Base-by-base conservation (phyloP, 345 rosid species). In the Carallia pectinifolia region DNA sequence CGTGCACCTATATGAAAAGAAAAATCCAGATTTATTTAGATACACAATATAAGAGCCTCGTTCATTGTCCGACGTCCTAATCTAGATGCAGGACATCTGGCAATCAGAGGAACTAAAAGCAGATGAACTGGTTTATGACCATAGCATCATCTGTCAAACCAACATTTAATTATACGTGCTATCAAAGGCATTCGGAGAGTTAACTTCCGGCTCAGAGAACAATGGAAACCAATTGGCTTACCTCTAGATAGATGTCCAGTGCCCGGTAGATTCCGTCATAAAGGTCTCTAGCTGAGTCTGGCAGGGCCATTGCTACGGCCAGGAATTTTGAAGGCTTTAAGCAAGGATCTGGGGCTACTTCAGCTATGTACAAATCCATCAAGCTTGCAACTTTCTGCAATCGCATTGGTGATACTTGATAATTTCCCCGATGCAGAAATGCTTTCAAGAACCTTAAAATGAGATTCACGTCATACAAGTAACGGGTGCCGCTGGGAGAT, bases 261-360 rank as follows among this genome's bases (percentile, higher is more conserved):
- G 97, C 91, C 7, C 73, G 88, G 55, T 90, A 95, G 52, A 92
- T 81, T 61, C 82, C 84, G 61, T 95, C 93, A 4, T 81, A 81
- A 1, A 85, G 89, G 55, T 87, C 96, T 76, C 96, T 74, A 6
- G 93, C 86, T 50, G 79, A 80, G 78, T 86, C 96, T 0, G 97
- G 97, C 64, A 95, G 54, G 60, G 86, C 84, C 79, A 67, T 71
- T 60, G 81, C 80, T n/a, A 95, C 80, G 66, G 93, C 82, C 19
- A 89, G 64, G 79, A 92, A 90, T 84, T 89, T 95, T 1, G 92
- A 85, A 33, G 90, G 71, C 76, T 85, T 95, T 65, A 92, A 70
- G 68, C 80, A 87, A 66, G 89, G 99, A 81, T 95, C 99, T 4
- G 99, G 92, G 38, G 99, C 96, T 73, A 95, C 99, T 80, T 95